A percentile compares a stretch with the other conserved stretches of the same genome.
Evolutionary conservation across 805 yeast genomes (phyloP).

Genomic region (Candida montana): DNA sequence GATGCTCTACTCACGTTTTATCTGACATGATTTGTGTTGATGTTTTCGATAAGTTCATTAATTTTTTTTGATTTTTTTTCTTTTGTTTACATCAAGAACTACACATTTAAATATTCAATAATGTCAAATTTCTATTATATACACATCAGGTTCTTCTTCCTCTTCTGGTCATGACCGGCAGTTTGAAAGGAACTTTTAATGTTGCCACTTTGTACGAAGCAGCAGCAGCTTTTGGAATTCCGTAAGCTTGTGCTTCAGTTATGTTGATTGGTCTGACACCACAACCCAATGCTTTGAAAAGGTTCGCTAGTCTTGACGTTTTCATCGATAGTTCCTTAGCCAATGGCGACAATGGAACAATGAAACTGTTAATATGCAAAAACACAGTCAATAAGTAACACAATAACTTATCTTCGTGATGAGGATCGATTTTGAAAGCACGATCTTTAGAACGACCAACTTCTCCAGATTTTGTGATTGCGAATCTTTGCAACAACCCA

Average conservation of each 20-base stretch:
- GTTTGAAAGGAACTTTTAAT: conserved; percentile 80
- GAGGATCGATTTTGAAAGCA: conserved; percentile 80
- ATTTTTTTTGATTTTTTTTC: too few relatives aligned
- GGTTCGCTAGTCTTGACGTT: conserved; percentile 60
- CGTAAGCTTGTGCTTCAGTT: conserved; percentile 70
- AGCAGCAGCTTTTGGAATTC: conserved; percentile 55
- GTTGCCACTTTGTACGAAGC: conserved; percentile 72
- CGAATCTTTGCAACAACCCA: conserved; percentile 65
- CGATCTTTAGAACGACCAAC: conserved; percentile 73
- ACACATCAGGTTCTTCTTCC: conserved; percentile 32
- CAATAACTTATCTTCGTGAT: conserved; percentile 77
- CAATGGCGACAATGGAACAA: conserved; percentile 71
- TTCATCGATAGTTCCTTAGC: conserved; percentile 81
- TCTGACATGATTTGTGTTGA: neutral
- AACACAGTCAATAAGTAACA: conserved; percentile 71
- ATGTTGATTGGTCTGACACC: conserved; percentile 62
- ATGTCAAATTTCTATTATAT: too few relatives aligned
- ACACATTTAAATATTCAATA: too few relatives aligned
- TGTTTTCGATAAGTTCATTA: too few relatives aligned
- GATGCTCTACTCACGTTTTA: neutral
- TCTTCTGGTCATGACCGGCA: conserved; percentile 77
- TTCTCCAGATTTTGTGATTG: conserved; percentile 57
- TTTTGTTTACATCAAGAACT: too few relatives aligned
- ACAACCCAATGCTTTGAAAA: conserved; percentile 83
- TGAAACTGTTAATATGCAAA: conserved; percentile 70